Evolutionary conservation across 495 filamentous ascomycete genomes (phyloP), one percentile per base, ranked within the genome.

Genomic region (Xylaria flabelliformis): DNA sequence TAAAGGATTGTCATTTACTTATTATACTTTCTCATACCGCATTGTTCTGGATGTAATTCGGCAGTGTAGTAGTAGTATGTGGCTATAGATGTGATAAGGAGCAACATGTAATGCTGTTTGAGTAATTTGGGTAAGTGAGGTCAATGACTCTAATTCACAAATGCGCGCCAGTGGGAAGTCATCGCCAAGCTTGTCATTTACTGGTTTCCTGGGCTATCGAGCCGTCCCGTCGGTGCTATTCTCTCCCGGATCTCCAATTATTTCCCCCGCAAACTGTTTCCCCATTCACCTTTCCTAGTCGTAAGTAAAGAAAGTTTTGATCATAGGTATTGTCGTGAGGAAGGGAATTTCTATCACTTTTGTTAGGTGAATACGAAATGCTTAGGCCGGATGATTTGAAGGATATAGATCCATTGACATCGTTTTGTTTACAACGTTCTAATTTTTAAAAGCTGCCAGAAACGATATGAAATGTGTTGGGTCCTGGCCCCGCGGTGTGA

Each of bases 101-200:
- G 3, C 1, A 41, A 9, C 10, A 41, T 12, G 36, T 10, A 41
- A 41, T 51, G n/a, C 48, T 17, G 19, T 19, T 51, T n/a, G 8
- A 51, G 21, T 24, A 51, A 5, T 2, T 7, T 51, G n/a, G 3
- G 9, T 51, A 10, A 19, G 3, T n/a, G n/a, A 21, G 7, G 5
- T 29, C n/a, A 10, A n/a, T 51, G 10, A 1, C 7, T 51, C 8
- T 51, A 21, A 24, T 36, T 55, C 21, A 21, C 21, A 67, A 67
- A 67, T 67, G 65, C 65, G 65, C 65, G 82, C 66, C 64, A 73
- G 50, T 84, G 79, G 79, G 34, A 73, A 46, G 67, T 69, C 26
- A 66, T 67, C 70, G 73, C 69, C 72, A 73, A 77, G 72, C 75
- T 77, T 76, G 68, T 75, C 34, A 67, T 21, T 26, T 42, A 55